phyloP scores from a whole-genome alignment of 441 rosid genomes.

The Syzygium malaccense region DNA sequence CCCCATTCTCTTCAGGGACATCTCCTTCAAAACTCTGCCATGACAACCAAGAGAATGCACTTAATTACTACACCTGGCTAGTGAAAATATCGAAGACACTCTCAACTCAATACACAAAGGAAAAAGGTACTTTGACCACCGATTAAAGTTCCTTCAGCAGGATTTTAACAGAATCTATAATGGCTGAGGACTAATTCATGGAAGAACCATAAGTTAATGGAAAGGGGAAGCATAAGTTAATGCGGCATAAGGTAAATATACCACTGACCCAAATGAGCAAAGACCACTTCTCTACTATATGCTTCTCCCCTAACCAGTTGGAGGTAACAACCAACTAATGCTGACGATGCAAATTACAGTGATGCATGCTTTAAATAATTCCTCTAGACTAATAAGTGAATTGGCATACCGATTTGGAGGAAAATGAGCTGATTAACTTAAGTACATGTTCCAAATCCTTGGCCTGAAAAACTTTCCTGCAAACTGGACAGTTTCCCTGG shows the following conservation, averaged over 20 bases:
- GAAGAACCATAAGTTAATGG: background rate
- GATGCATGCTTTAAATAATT: background rate
- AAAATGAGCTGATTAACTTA: conserved; percentile 47
- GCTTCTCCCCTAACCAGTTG: background rate
- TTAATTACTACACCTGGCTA: background rate
- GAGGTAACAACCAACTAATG: background rate
- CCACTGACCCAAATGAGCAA: background rate
- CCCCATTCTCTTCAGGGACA: conserved; percentile 18
- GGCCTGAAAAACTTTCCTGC: conserved; percentile 61
- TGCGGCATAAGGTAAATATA: background rate
- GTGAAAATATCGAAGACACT: background rate
- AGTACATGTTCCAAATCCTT: conserved; percentile 78
- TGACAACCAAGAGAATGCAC: background rate
- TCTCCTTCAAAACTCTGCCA: conserved; percentile 21
- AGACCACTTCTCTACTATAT: background rate
- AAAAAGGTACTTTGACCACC: background rate
- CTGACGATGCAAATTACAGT: background rate
- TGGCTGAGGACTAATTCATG: background rate
- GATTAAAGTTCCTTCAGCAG: background rate
- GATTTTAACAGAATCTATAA: background rate
- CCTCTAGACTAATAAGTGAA: background rate
- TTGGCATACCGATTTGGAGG: conserved; percentile 37
- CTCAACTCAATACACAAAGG: background rate
- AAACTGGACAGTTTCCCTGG: conserved; percentile 72
- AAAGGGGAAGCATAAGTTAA: background rate